Base-by-base conservation (phyloP, 2,329 filamentous ascomycete species). In the Calonectria pseudoturangicola region DNA sequence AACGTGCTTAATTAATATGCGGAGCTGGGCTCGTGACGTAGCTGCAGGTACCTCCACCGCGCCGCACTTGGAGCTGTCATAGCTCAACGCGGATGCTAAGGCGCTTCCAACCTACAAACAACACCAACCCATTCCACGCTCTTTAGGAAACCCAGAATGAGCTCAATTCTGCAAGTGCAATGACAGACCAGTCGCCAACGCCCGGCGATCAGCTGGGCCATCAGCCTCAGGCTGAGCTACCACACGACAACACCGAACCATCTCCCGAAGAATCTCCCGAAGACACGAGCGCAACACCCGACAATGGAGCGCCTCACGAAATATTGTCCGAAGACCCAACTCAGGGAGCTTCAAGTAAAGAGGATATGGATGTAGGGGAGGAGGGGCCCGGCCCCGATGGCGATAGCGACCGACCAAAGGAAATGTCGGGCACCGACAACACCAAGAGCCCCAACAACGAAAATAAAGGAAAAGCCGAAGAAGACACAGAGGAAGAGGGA, bases 181-280 rank as follows among this genome's bases (percentile, higher is more conserved):
- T 87, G 86, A 87, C 85, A 81, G 83, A 86, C 78, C 81, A 80
- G 80, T 81, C 83, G 81, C 82, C 84, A 76, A 77, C 79, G 71
- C 76, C 75, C 79, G 82, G 80, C 80, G 80, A 81, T 56, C 71
- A 76, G 56, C 74, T 76, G 72, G 75, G 75, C 58, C 74, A 47
- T 58, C 73, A 69, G 36, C 75, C 68, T 45, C 65, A 77, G 47
- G 70, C 74, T 64, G 76, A 78, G 36, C 72, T 71, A 36, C 39
- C 70, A 63, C 71, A 69, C 73, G 78, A 72, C 28, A 65, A 72
- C 51, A 47, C 56, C 68, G 73, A 71, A 25, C 43, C 58, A 16
- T 51, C 56, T 51, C 60, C 68, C n/a, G 64, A 60, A 41, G 33
- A 47, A 16, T 51, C 56, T 51, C 60, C 68, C n/a, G 66, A 60